phyloP scores from a whole-genome alignment of 176 grass and related monocot genomes.

The Alloteropsis semialata region DNA sequence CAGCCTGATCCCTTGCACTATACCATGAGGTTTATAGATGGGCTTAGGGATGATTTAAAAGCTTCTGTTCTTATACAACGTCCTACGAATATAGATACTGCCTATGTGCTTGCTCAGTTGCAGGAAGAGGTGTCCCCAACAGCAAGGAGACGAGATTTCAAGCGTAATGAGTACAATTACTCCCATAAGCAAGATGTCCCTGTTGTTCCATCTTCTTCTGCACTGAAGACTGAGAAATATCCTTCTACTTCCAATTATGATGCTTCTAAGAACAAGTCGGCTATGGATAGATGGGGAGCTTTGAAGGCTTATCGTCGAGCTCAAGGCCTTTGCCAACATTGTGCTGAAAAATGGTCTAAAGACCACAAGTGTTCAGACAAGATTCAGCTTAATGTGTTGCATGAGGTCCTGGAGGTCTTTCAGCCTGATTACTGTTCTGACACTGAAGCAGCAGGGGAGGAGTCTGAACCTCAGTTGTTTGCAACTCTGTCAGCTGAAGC shows the following conservation, averaged over 20 bases:
- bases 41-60: background rate
- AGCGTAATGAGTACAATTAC: fast-evolving
- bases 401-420: background rate
- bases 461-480: too few relatives aligned
- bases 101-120: background rate
- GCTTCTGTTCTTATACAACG: background rate
- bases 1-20: background rate
- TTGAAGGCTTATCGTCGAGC: background rate
- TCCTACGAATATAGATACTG: background rate
- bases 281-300: background rate
- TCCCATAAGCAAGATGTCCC: too few relatives aligned
- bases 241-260: too few relatives aligned
- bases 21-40: background rate
- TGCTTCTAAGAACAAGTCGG: too few relatives aligned
- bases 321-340: background rate
- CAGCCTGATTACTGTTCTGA: too few relatives aligned
- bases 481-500: too few relatives aligned
- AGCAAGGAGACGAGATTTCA: background rate
- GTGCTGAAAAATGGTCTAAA: background rate
- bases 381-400: background rate
- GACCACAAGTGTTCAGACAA: background rate
- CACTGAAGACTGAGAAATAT: too few relatives aligned
- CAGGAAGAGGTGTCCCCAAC: background rate
- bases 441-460: too few relatives aligned
- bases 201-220: too few relatives aligned